Base-by-base conservation (phyloP, 2,329 filamentous ascomycete genomes). In the Pestalotiopsis sp. region DNA sequence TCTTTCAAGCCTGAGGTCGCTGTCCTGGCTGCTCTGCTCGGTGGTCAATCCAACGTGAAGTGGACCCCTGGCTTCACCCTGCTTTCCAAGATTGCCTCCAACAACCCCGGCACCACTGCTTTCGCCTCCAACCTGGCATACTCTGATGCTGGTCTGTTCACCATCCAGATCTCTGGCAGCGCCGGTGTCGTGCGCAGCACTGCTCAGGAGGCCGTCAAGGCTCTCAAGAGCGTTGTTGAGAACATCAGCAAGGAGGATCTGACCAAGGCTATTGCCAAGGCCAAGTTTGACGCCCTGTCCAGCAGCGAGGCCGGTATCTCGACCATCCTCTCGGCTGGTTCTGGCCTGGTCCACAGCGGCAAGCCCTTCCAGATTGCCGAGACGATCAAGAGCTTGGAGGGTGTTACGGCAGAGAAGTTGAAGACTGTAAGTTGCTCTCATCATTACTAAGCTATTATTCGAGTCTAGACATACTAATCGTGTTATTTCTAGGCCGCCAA, bases 21-120 rank as follows among this genome's bases (percentile, higher is more conserved):
- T 72, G 94, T 99, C 72, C 91, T 99, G 68, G 90, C 93, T 68
- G 90, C 94, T 72, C 91, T 99, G 23, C 92, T 99, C 66, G 96
- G 96, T 78, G 96, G 95, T 71, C 85, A 97, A 82, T 92, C 94
- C 67, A 92, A 86, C 82, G 94, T 98, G 86, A 99, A 98, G 87
- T 99, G 95, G 95, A 91, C 93, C 66, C 85, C 93, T 72, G 96
- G 96, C 76, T 98, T 97, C 88, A 95, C 93, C 69, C 87, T 98
- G 71, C 89, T 99, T 70, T 88, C 92, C 78, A 95, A 97, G 86
- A 92, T 91, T 70, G 88, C 90, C 68, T 86, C 91, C 71, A 86
- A 87, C 60, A 85, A 89, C 76, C 86, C 91, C 49, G 89, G 90
- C 73, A 89, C 92, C 72, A 87, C 86, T 65, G 88, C 94, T 76